Evolutionary conservation across 2,329 filamentous ascomycete species (phyloP).

Genomic region (Fusarium sp.): DNA sequence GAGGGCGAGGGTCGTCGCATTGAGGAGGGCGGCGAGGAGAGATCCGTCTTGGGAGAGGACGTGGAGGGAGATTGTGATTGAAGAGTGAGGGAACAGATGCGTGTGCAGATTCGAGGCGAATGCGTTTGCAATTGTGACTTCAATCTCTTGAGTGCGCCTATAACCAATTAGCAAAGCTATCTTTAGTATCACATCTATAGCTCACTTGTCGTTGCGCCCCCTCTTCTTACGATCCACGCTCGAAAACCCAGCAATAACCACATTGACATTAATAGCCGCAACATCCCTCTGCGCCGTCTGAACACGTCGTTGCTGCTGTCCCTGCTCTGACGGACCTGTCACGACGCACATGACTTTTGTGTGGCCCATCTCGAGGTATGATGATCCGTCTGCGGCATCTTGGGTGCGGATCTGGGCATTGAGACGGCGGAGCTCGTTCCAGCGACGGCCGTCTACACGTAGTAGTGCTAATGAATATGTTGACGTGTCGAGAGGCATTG

Average conservation of each 20-base stretch:
- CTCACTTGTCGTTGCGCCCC: conserved; percentile 82
- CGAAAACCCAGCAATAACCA: conserved; percentile 89
- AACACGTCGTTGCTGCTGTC: conserved; percentile 52
- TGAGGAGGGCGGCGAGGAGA: conserved; percentile 88
- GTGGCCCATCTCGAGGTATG: conserved; percentile 96
- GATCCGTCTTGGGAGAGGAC: conserved; percentile 92
- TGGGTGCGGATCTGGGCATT: conserved; percentile 93
- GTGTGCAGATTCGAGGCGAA: conserved; percentile 85
- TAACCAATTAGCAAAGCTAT: background rate
- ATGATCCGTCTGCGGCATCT: conserved; percentile 90
- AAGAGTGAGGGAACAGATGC: conserved; percentile 88
- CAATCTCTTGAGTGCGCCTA: conserved; percentile 84
- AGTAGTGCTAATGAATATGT: conserved; percentile 89
- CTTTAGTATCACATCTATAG: background rate
- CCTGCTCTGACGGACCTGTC: conserved; percentile 81
- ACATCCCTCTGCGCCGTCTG: conserved; percentile 59
- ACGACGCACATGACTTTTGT: conserved; percentile 97
- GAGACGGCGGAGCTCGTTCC: conserved; percentile 95
- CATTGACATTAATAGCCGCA: conserved; percentile 79
- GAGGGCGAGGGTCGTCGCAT: conserved; percentile 90
- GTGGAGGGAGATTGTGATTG: conserved; percentile 85
- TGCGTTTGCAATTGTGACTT: conserved; percentile 81
- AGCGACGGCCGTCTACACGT: conserved; percentile 86
- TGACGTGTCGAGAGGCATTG: conserved; percentile 94
- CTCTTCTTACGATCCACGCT: conserved; percentile 86